A percentile compares a stretch with the other conserved stretches of the same genome.
phyloP scores from a whole-genome alignment of 352 stramenopile species.

The Phytophthora pini region DNA sequence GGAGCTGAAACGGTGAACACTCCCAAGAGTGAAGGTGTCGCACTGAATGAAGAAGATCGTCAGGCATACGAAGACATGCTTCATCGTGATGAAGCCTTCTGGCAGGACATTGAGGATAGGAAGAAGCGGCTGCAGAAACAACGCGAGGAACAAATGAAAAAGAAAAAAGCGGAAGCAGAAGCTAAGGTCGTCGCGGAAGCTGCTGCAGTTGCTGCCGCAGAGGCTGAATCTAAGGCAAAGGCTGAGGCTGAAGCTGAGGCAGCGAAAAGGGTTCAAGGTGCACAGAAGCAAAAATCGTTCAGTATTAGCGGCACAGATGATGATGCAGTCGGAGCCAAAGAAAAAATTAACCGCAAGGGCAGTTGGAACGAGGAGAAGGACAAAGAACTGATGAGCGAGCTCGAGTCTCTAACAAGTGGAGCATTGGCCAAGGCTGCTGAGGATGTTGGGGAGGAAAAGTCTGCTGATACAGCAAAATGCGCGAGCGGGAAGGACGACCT shows the following conservation, averaged over 20 bases:
- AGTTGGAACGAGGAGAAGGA: slow-evolving; percentile 90
- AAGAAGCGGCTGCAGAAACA: slow-evolving; percentile 78
- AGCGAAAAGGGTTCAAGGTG: slow-evolving; percentile 39
- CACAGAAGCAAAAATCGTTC: slow-evolving; percentile 63
- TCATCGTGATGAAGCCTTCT: slow-evolving; percentile 87
- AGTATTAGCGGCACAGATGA: slow-evolving; percentile 79
- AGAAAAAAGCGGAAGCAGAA: slow-evolving; percentile 68
- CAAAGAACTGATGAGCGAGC: slow-evolving; percentile 86
- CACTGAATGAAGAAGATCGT: slow-evolving; percentile 80
- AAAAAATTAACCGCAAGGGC: slow-evolving; percentile 63
- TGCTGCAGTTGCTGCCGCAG: slow-evolving; percentile 39
- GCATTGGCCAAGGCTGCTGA: slow-evolving; percentile 55
- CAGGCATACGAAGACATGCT: slow-evolving; percentile 91
- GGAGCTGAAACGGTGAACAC: slow-evolving; percentile 17
- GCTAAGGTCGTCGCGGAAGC: slow-evolving; percentile 47
- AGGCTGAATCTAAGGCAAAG: slow-evolving; percentile 48
- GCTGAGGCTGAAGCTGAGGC: slow-evolving; percentile 34
- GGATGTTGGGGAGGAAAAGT: slow-evolving; percentile 56
- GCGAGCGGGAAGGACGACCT: slow-evolving; percentile 40
- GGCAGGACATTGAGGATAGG: slow-evolving; percentile 83
- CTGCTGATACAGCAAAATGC: slow-evolving; percentile 18
- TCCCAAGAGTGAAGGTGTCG: slow-evolving; percentile 74
- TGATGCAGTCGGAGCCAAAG: slow-evolving; percentile 45
- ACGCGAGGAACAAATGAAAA: slow-evolving; percentile 74
- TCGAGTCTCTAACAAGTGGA: slow-evolving; percentile 78